Evolutionary conservation across 768 basidiomycete genomes (phyloP).

Genomic region (Exidia glandulosa): DNA sequence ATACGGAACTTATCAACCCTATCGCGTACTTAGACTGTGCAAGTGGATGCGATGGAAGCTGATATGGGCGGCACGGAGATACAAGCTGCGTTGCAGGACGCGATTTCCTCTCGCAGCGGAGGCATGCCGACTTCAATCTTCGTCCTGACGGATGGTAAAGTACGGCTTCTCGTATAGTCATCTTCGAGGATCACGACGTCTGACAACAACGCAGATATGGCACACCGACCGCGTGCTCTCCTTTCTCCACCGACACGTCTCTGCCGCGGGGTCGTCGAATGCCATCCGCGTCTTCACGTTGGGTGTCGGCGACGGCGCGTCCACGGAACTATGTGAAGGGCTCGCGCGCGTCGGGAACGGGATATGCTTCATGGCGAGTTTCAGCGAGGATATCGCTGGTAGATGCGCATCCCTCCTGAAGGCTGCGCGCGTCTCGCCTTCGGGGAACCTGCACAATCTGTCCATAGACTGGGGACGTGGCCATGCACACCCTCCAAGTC

Average conservation of each 20-base stretch:
- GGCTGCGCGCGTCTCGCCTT: slow-evolving; percentile 28
- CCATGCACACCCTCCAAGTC: neutral
- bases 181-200: neutral
- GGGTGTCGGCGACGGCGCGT: slow-evolving; percentile 7
- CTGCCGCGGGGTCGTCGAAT: neutral
- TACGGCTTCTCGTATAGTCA: neutral
- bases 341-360: slow-evolving; percentile 49
- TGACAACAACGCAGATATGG: slow-evolving; percentile 1
- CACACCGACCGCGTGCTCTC: neutral
- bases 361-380: slow-evolving; percentile 33
- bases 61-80: slow-evolving; percentile 11
- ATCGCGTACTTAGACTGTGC: neutral
- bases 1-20: neutral
- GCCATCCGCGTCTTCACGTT: slow-evolving; percentile 7
- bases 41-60: neutral
- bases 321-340: slow-evolving; percentile 29
- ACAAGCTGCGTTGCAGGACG: neutral
- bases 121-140: slow-evolving; percentile 4
- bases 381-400: slow-evolving; percentile 33
- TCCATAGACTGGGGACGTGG: slow-evolving; percentile 42
- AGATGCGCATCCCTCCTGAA: slow-evolving; percentile 41
- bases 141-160: slow-evolving; percentile 8
- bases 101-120: neutral
- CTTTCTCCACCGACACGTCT: neutral
- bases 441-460: slow-evolving; percentile 34